Evolutionary conservation across 2,329 filamentous ascomycete genomes (phyloP).

Genomic region (Aspergillus udagawae): DNA sequence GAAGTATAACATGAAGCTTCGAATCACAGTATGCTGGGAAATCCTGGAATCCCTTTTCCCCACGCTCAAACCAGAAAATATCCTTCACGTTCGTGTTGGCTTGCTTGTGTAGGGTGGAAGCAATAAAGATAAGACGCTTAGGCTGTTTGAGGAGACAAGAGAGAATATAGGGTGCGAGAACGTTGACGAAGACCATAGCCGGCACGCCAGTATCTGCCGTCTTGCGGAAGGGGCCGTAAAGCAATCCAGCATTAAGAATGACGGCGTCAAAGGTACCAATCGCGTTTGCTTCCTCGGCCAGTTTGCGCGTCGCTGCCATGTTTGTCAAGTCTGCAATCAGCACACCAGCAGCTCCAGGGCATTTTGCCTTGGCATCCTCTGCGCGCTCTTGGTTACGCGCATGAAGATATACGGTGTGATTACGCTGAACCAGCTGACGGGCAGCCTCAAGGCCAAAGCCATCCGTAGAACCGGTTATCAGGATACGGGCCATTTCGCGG

Average conservation of each 20-base stretch:
- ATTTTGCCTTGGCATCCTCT: constrained; percentile 44
- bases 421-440: constrained; percentile 44
- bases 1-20: constrained; percentile 53
- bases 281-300: constrained; percentile 50
- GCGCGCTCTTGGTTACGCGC: constrained; percentile 53
- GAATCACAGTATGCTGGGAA: constrained; percentile 48
- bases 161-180: constrained; percentile 54
- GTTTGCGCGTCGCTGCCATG: constrained; percentile 45
- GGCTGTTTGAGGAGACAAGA: constrained; percentile 48
- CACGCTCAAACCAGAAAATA: constrained; percentile 37
- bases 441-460: constrained; percentile 52
- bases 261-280: constrained; percentile 52
- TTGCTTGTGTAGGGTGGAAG: constrained; percentile 45
- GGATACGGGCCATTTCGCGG: constrained; percentile 41
- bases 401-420: constrained; percentile 54
- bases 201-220: constrained; percentile 43
- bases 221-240: constrained; percentile 38
- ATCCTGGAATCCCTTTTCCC: constrained; percentile 29
- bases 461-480: constrained; percentile 56
- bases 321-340: constrained; percentile 52
- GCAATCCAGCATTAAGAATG: constrained; percentile 55
- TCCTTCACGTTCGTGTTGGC: constrained; percentile 42
- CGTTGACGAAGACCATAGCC: constrained; percentile 51
- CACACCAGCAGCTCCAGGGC: constrained; percentile 48
- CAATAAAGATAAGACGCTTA: constrained; percentile 51